A percentile compares a stretch with the other conserved stretches of the same genome.
These are phyloP conservation scores for Incumbomyces delicatus DNA, from an alignment of 2,329 filamentous ascomycete species.

Conservation along the genomic window DNA sequence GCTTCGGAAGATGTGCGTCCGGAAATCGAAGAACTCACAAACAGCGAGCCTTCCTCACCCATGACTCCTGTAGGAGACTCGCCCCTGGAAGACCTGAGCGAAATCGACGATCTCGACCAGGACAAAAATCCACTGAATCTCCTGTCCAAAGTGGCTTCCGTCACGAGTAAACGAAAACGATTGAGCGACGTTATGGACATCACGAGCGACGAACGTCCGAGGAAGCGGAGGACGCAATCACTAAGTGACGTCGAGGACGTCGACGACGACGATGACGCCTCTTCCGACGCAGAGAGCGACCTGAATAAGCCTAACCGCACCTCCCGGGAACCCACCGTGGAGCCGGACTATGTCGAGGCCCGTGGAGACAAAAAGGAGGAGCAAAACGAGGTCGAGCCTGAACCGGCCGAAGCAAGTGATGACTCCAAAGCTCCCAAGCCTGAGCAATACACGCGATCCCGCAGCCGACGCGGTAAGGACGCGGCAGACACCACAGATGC, in stretches of 20 bases:
- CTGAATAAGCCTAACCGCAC: conserved; percentile 20
- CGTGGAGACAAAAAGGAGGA: conserved; percentile 31
- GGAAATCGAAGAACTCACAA: conserved; percentile 28
- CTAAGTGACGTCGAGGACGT: conserved; percentile 24
- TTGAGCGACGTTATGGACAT: conserved; percentile 13
- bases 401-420: conserved; percentile 39
- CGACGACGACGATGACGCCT: conserved; percentile 18
- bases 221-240: conserved; percentile 28
- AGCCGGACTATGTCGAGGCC: conserved; percentile 22
- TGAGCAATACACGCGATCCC: conserved; percentile 33
- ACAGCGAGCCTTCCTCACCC: conserved; percentile 22
- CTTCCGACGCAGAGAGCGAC: conserved; percentile 14
- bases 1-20: conserved; percentile 16
- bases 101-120: conserved; percentile 17
- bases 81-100: conserved; percentile 16
- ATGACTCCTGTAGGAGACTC: conserved; percentile 18
- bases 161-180: conserved; percentile 28
- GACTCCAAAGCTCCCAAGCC: conserved; percentile 37
- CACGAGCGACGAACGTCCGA: conserved; percentile 24
- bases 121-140: not conserved
- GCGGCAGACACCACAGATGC: conserved; percentile 33
- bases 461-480: conserved; percentile 31
- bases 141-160: not conserved
- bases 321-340: conserved; percentile 25
- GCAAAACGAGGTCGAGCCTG: conserved; percentile 38